phyloP scores from a whole-genome alignment of 345 rosid species.

The Aquilaria malaccensis region DNA sequence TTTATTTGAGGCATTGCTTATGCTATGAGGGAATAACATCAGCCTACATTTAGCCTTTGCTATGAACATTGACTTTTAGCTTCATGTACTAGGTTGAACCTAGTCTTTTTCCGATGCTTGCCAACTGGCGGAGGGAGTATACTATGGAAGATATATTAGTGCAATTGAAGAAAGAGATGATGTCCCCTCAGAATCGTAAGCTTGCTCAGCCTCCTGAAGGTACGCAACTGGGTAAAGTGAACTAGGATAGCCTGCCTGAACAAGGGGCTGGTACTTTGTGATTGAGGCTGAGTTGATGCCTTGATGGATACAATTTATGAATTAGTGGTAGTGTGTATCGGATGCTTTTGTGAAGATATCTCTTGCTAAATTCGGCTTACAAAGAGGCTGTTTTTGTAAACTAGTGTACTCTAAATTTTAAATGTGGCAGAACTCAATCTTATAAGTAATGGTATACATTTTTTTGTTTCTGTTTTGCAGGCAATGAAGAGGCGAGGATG shows the following conservation, averaged over 20 bases:
- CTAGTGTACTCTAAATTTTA: background rate
- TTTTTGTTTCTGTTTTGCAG: conserved; percentile 27
- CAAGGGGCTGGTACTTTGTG: background rate
- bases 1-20: background rate
- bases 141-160: conserved; percentile 72
- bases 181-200: conserved; percentile 68
- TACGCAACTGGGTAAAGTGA: conserved; percentile 3
- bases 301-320: background rate
- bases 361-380: too few relatives aligned
- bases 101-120: conserved; percentile 56
- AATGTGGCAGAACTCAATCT: too few relatives aligned
- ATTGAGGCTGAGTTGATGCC: background rate
- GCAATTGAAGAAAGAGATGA: conserved; percentile 78
- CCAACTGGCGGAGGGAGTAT: conserved; percentile 66
- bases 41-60: too few relatives aligned
- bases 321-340: too few relatives aligned
- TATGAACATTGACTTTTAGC: conserved; percentile 9
- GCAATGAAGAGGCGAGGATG: conserved; percentile 75
- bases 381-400: background rate
- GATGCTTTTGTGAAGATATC: too few relatives aligned
- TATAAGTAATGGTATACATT: background rate
- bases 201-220: conserved; percentile 85
- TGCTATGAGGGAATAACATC: background rate
- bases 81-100: conserved; percentile 53
- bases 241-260: background rate